phyloP scores from a whole-genome alignment of 768 basidiomycete genomes.

The Saitozyma podzolica region DNA sequence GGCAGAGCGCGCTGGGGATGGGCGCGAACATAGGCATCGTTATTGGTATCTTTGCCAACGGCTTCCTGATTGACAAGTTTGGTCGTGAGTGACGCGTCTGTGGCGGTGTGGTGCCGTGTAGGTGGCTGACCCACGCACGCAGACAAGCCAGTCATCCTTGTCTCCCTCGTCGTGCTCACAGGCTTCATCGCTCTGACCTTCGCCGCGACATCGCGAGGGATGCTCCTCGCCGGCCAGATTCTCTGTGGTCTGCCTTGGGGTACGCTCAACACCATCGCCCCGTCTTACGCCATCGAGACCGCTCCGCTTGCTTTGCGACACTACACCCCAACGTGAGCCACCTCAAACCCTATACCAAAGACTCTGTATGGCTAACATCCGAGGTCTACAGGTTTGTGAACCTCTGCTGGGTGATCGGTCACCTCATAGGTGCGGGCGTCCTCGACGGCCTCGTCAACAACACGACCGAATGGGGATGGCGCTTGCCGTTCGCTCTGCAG shows the following conservation, averaged over 20 bases:
- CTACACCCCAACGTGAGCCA: conserved; percentile 33
- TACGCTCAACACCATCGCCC: conserved; percentile 30
- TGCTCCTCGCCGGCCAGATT: conserved; percentile 17
- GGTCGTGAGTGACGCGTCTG: not conserved
- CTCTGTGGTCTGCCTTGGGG: conserved; percentile 51
- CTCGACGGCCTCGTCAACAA: conserved; percentile 28
- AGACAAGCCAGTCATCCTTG: not conserved
- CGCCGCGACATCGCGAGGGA: conserved; percentile 2
- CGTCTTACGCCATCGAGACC: conserved; percentile 43
- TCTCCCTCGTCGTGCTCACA: not conserved
- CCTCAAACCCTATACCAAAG: too few species aligned
- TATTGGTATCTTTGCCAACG: conserved; percentile 2
- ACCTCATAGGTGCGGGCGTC: conserved; percentile 30
- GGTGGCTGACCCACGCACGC: too few species aligned
- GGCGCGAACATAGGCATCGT: conserved; percentile 1
- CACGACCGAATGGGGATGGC: conserved; percentile 15
- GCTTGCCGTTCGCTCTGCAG: conserved; percentile 36
- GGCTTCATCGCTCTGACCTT: conserved; percentile 1
- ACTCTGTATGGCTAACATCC: too few species aligned
- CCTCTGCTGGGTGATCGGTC: conserved; percentile 45
- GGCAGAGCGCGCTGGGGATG: not conserved
- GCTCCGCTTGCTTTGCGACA: conserved; percentile 35
- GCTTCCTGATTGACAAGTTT: conserved; percentile 5
- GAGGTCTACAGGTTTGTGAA: too few species aligned
- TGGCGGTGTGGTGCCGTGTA: too few species aligned